Evolutionary conservation across 352 stramenopile genomes (phyloP).

Genomic region (Phytophthora brassicae): DNA sequence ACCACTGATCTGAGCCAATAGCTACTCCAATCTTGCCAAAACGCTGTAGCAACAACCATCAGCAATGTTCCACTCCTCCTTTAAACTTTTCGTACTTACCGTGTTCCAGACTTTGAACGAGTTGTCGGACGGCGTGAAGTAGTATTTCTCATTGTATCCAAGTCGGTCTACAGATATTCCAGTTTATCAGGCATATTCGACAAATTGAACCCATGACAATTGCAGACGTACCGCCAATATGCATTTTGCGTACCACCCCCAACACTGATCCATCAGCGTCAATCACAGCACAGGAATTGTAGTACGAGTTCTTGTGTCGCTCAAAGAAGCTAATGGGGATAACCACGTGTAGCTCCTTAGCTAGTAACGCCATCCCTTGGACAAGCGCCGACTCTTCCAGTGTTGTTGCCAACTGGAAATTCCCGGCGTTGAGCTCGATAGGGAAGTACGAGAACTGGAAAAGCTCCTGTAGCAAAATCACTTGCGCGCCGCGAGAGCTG

Average conservation of each 20-base stretch:
- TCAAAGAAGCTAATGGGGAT: conserved; percentile 94
- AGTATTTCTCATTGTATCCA: conserved; percentile 93
- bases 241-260: conserved; percentile 88
- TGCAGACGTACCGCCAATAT: conserved; percentile 79
- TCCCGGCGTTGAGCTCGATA: conserved; percentile 87
- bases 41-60: conserved; percentile 37
- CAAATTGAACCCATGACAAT: background rate
- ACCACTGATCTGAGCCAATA: conserved; percentile 93
- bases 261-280: conserved; percentile 88
- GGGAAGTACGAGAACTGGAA: conserved; percentile 93
- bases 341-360: conserved; percentile 90
- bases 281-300: conserved; percentile 92
- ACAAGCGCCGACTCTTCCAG: conserved; percentile 84
- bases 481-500: conserved; percentile 82
- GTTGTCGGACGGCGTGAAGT: conserved; percentile 91
- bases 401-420: conserved; percentile 88
- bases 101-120: conserved; percentile 91
- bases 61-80: background rate
- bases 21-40: conserved; percentile 89
- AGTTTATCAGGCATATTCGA: no score
- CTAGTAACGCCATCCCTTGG: conserved; percentile 85
- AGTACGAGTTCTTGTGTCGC: conserved; percentile 89
- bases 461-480: conserved; percentile 91
- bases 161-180: conserved; percentile 75
- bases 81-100: conserved; percentile 28